Evolutionary conservation across 208 protist species (phyloP), one percentile per base, ranked within the genome.

Genomic region (Leishmania tropica): DNA sequence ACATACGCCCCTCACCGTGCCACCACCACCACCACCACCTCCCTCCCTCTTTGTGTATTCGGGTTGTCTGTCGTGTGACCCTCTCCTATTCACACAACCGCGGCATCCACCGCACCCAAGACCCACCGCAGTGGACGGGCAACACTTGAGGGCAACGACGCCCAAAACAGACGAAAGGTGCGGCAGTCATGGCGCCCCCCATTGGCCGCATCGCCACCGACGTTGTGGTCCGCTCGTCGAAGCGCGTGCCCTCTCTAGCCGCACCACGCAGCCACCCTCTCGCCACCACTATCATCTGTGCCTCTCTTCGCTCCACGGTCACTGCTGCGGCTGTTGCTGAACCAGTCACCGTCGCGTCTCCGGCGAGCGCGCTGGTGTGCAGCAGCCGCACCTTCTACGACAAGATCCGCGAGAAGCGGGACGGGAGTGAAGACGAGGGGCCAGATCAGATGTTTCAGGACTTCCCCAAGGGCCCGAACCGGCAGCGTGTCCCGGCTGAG

Each of bases 331-430:
- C 15, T 42, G 0, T 54, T 21, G 51, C 31, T 42, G 1, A 47
- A 3, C 2, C 47, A 5, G 24, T 3, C 13, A 42, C 45, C 60
- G 54, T 31, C 15, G 62, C 47, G 54, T 58, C 68, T 35, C 58
- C 56, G 42, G 40, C 54, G 56, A 58, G 45, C 78, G 79, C 75
- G 54, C 72, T 85, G 17, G 53, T 47, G 70, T 85, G 82, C 77
- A 62, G 82, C 62, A 56, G 64, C 11, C 87, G 88, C n/a, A 80
- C 45, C 45, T 96, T 92, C 72, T 96, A 96, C 79, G 90, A 94
- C 45, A 91, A 92, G 74, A 84, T 96, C 45, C 81, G 87, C 28
- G 51, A 92, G 74, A 81, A 91, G 58, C 80, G 88, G 19, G 89
- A 94, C 28, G 74, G 80, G 17, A 93, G 89, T 65, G 89, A 94